phyloP scores from a whole-genome alignment of 257 asterid genomes.

The Petunia axillaris region DNA sequence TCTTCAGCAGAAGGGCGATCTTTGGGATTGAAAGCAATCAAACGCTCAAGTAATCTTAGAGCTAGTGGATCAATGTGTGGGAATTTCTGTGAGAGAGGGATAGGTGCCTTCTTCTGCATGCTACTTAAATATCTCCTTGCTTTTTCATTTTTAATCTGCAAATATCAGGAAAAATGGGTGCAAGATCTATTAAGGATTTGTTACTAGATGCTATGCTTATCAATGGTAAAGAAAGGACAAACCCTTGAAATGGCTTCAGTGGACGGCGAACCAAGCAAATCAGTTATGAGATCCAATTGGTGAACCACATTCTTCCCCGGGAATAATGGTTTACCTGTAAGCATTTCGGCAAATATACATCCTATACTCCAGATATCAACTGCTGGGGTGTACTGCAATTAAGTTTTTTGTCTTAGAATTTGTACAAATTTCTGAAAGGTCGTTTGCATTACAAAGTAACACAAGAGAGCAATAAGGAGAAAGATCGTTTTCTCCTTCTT shows the following conservation, averaged over 20 bases:
- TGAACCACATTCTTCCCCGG: slow-evolving; percentile 91
- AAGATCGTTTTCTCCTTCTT: too few species aligned
- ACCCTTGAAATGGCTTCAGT: slow-evolving; percentile 86
- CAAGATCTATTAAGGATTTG: slow-evolving; percentile 7
- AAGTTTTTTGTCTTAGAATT: slow-evolving; percentile 14
- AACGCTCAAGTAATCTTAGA: slow-evolving; percentile 76
- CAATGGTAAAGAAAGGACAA: slow-evolving; percentile 37
- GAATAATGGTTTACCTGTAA: slow-evolving; percentile 81
- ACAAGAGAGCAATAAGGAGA: neutral
- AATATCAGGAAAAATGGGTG: slow-evolving; percentile 24
- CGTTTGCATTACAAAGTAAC: slow-evolving; percentile 7
- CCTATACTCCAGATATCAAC: slow-evolving; percentile 98
- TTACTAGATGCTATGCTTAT: neutral
- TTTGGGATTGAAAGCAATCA: slow-evolving; percentile 91
- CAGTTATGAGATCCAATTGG: slow-evolving; percentile 92
- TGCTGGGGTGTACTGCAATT: slow-evolving; percentile 90
- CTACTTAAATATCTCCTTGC: slow-evolving; percentile 86
- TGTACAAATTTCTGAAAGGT: slow-evolving; percentile 5
- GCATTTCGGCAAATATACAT: slow-evolving; percentile 92
- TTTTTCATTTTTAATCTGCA: slow-evolving; percentile 92
- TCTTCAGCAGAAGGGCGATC: slow-evolving; percentile 94
- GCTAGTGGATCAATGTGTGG: slow-evolving; percentile 87
- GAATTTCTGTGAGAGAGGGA: slow-evolving; percentile 70
- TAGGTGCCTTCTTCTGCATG: slow-evolving; percentile 75
- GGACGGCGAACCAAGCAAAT: slow-evolving; percentile 88